phyloP scores from a whole-genome alignment of 73 alveolate genomes.

The Urostyla sp. region DNA sequence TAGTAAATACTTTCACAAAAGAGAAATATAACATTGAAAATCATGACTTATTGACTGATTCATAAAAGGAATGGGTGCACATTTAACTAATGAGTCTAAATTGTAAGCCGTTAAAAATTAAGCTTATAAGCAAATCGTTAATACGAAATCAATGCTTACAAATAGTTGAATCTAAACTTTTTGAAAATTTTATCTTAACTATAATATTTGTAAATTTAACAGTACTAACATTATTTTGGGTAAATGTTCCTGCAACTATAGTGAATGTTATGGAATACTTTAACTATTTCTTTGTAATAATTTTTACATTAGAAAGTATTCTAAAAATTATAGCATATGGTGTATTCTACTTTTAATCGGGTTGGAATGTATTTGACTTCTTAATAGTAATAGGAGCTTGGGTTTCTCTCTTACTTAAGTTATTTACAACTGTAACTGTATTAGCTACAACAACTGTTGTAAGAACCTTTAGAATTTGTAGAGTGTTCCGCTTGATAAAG shows the following conservation, averaged over 20 bases:
- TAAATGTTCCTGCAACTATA: neutral
- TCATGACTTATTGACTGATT: conserved; percentile 33
- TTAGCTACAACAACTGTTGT: conserved; percentile 59
- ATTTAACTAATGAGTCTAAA: conserved; percentile 5
- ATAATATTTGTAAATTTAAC: conserved; percentile 37
- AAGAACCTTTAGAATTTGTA: conserved; percentile 74
- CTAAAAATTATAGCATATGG: conserved; percentile 85
- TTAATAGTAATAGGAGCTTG: conserved; percentile 83
- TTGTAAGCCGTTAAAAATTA: conserved; percentile 10
- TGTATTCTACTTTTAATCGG: conserved; percentile 78
- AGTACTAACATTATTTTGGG: conserved; percentile 30
- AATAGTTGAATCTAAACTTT: conserved; percentile 7
- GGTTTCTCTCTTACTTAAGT: conserved; percentile 65
- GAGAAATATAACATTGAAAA: conserved; percentile 76
- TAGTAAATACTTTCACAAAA: conserved; percentile 62
- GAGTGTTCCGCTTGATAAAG: conserved; percentile 71
- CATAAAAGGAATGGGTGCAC: conserved; percentile 40
- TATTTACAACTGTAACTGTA: conserved; percentile 61
- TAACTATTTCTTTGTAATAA: conserved; percentile 83
- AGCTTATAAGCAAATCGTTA: neutral
- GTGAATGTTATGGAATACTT: conserved; percentile 66
- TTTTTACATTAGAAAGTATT: conserved; percentile 89
- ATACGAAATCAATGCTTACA: neutral
- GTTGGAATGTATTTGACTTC: conserved; percentile 95
- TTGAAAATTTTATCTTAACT: conserved; percentile 42